phyloP scores from a whole-genome alignment of 75 land plant species.

The Picea sitchensis region DNA sequence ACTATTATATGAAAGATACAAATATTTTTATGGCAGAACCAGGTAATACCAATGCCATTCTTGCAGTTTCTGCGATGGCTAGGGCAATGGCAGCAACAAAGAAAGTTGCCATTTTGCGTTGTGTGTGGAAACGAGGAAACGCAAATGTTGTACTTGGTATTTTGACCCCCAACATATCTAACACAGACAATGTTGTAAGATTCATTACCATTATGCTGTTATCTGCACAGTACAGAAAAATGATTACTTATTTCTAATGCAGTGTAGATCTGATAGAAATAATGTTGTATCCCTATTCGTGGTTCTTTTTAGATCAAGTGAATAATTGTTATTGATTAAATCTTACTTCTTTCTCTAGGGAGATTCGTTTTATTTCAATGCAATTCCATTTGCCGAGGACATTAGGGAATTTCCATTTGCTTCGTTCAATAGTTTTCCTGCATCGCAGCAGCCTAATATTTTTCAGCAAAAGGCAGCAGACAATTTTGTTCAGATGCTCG shows the following conservation, averaged over 20 bases:
- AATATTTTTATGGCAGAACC: conserved; percentile 87
- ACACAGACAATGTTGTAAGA: conserved; percentile 55
- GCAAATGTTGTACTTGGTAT: conserved; percentile 71
- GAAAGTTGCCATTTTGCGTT: conserved; percentile 83
- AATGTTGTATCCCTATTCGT: no score
- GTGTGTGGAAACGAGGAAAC: conserved; percentile 95
- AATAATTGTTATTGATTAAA: neutral
- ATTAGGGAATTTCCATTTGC: conserved; percentile 87
- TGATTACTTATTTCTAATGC: no score
- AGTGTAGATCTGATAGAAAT: no score
- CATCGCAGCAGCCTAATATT: conserved; percentile 57
- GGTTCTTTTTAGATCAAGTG: neutral
- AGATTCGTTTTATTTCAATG: conserved; percentile 94
- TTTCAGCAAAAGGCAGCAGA: conserved; percentile 89
- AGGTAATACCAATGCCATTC: conserved; percentile 66
- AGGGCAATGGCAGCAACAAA: conserved; percentile 81
- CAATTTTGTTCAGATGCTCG: conserved; percentile 66
- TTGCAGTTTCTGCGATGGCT: conserved; percentile 87
- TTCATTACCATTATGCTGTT: no score
- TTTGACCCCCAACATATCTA: conserved; percentile 72
- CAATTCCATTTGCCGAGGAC: conserved; percentile 94
- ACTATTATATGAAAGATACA: conserved; percentile 90
- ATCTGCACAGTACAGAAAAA: no score
- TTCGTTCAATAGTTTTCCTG: conserved; percentile 62
- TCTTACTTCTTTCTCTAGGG: conserved; percentile 38